Evolutionary conservation across 2,329 filamentous ascomycete genomes (phyloP), one percentile per base, ranked within the genome.

Genomic region (Hymenoscyphus fructigenus): DNA sequence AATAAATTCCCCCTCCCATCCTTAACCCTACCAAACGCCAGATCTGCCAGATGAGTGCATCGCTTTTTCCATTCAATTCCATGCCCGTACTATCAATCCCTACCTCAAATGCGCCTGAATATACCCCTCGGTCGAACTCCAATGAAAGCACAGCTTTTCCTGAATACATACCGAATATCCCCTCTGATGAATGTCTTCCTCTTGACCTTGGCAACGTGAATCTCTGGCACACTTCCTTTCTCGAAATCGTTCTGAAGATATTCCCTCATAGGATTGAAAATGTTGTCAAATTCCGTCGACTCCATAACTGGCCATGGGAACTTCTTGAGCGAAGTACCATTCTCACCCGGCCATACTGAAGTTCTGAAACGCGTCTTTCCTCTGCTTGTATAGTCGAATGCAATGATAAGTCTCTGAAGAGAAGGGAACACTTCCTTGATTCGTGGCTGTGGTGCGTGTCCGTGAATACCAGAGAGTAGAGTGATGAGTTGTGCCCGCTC

Each of bases 301-400:
- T 55, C 62, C 41, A 66, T 61, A 15, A 63, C 61, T 10, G 64
- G 64, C 64, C 64, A 66, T 5, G 57, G 38, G 9, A 71, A 59
- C 32, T 66, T 60, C 23, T 66, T 66, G 23, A 73, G 61, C n/a
- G 63, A 63, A 0, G 71, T 72, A 0, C 72, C 73, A 50, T 73
- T 71, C 59, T 72, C 69, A 1, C 73, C 73, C 3, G 73, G 73
- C 68, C 73, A 74, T 9, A 75, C 70, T 1, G 69, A 71, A 14
- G 72, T 73, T 5, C 73, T 65, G 36, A 75, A 72, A 10, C 72
- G 66, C 15, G 70, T 73, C 61, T 71, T 71, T 3, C 72, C 72
- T 57, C 67, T 68, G 14, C 66, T 67, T 9, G 70, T 70, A 55
- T 70, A 73, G 44, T 75, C 73, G 47, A 74, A 71, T 23, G 73